Evolutionary conservation across 148 eudicot species (phyloP), one percentile per base, ranked within the genome.

Genomic region (Heliamphora exappendiculata): DNA sequence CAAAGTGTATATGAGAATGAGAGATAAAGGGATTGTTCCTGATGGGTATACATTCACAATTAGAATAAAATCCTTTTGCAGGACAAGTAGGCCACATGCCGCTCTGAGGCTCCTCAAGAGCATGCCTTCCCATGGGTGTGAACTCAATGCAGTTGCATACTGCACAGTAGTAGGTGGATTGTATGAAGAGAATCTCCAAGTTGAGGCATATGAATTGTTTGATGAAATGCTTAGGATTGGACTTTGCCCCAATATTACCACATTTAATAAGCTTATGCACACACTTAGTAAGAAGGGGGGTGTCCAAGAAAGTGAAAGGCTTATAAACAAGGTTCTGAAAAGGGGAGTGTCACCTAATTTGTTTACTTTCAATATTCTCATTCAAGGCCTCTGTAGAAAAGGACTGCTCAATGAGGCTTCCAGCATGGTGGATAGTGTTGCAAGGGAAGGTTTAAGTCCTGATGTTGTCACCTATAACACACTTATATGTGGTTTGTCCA

Each of bases 11-110:
- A 83, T 92, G 96, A 82, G 96, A 75, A 75, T 92, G 87, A 92
- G 78, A 65, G 91, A 92, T 80, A 91, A 87, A 73, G 85, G 83
- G 76, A 82, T 94, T 75, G 70, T 67, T 79, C 88, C 96, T 33
- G 98, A 94, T 86, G 96, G 87, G 22, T 92, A 90, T 77, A 90
- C 96, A 0, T 92, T 75, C 81, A 89, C 94, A 1, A 87, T 92
- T 79, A 84, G 98, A 90, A 91, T 94, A 73, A 94, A 94, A 72
- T 83, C 93, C 31, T 94, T 94, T 84, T 94, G 98, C 85, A 89
- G 81, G 86, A 92, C 90, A 2, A 74, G 76, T 22, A 87, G 91
- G 84, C 88, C 93, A 68, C 85, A 87, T 74, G 92, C 91, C 39
- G 98, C 94, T 74, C 77, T 92, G 68, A 86, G 97, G 84, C 89